Conservation (phyloP, 495 filamentous ascomycete species). For the Jackrogersella multiformis region DNA sequence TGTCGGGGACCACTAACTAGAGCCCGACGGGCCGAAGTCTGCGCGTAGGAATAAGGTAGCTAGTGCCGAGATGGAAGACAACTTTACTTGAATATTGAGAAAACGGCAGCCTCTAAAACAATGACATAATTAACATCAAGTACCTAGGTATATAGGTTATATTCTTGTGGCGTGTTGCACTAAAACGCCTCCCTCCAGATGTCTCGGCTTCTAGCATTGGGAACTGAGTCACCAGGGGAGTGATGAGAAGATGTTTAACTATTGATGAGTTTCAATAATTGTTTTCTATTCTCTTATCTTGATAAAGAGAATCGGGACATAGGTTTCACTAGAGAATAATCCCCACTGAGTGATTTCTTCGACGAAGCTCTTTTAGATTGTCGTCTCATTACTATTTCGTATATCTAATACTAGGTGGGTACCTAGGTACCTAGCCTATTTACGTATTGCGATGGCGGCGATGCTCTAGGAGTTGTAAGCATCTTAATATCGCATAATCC, state of each 20-base stretch:
- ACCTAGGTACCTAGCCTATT: neutral
- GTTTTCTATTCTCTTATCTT: neutral
- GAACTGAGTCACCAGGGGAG: constrained; percentile 2
- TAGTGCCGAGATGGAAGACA: neutral
- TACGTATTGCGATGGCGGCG: too few species aligned
- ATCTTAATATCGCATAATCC: neutral
- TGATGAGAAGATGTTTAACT: constrained; percentile 7
- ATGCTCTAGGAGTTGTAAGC: neutral
- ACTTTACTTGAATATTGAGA: constrained; percentile 7
- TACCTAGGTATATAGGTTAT: too few species aligned
- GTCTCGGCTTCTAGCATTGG: constrained; percentile 24
- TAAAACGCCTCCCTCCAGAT: constrained; percentile 22
- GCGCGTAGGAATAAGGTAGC: neutral
- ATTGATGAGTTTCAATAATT: constrained; percentile 5
- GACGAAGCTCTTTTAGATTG: neutral
- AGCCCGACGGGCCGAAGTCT: constrained; percentile 13
- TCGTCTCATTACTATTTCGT: too few species aligned
- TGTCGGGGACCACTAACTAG: neutral
- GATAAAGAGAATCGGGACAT: constrained; percentile 3
- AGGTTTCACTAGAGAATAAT: neutral
- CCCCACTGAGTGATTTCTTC: neutral
- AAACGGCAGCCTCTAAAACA: constrained; percentile 12
- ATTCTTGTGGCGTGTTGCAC: constrained; percentile 16
- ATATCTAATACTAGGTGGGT: too few species aligned
- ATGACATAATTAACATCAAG: constrained; percentile 26